Percentiles rank a stretch among this genome's conserved stretches.
Evolutionary conservation across 2,329 filamentous ascomycete genomes (phyloP).

Genomic region (Diaporthe humulicola): DNA sequence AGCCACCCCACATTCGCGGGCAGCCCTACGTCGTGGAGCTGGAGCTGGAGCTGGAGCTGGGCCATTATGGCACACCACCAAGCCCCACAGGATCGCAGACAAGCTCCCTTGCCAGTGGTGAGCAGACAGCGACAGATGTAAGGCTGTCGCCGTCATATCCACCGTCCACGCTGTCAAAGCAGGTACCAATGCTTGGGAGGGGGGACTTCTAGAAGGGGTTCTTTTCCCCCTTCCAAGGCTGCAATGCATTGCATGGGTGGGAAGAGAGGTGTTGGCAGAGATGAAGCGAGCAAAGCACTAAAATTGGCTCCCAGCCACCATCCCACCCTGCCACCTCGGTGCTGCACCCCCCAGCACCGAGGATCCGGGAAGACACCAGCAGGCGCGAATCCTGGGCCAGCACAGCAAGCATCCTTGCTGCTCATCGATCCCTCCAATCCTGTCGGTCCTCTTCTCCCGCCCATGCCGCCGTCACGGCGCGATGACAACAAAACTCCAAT

Average conservation of each 20-base stretch:
- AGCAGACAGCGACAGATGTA: not conserved
- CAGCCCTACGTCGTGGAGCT: not conserved
- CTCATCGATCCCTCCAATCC: not conserved
- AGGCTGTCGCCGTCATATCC: not conserved
- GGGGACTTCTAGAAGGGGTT: not conserved
- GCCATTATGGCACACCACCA: not conserved
- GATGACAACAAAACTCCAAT: not conserved
- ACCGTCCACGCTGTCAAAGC: slow-evolving; percentile 1
- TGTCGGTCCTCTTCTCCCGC: not conserved
- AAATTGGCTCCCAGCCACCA: slow-evolving; percentile 29
- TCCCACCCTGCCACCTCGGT: not conserved
- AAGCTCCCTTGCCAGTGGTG: no score
- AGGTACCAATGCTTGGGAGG: not conserved
- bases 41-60: not conserved
- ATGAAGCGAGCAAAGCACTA: slow-evolving; percentile 5
- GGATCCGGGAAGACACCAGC: slow-evolving; percentile 13
- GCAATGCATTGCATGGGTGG: not conserved
- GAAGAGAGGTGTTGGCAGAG: not conserved
- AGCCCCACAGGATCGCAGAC: not conserved
- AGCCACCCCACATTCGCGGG: not conserved
- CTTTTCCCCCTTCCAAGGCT: not conserved
- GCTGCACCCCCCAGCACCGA: slow-evolving; percentile 7
- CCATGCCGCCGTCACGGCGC: slow-evolving; percentile 7
- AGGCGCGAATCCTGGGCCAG: slow-evolving; percentile 3
- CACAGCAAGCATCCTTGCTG: slow-evolving; percentile 15